A percentile compares a stretch with the other conserved stretches of the same genome.
Evolutionary conservation across 148 eudicot genomes (phyloP).

Genomic region (Dysphania ambrosioides): DNA sequence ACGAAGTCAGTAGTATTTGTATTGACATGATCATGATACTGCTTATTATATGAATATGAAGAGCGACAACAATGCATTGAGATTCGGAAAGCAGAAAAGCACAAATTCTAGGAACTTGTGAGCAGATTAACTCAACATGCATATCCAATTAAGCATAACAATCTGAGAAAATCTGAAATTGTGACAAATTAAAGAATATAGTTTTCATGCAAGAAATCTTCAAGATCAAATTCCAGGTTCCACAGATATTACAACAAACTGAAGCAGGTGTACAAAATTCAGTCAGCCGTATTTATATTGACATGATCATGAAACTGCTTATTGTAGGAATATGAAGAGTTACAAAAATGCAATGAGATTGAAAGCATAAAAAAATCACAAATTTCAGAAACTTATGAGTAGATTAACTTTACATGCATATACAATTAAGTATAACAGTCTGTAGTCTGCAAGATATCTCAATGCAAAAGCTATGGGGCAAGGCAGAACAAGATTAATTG

Average conservation of each 20-base stretch:
- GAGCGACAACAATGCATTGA: too few relatives aligned
- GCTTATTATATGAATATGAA: not conserved
- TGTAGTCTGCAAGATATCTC: not conserved
- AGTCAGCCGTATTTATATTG: not conserved
- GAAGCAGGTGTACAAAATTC: not conserved
- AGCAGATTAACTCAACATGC: slow-evolving; percentile 2
- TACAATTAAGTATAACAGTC: not conserved
- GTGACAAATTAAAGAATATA: not conserved
- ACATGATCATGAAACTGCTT: not conserved
- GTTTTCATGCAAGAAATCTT: not conserved
- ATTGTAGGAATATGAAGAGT: too few relatives aligned
- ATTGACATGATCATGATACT: not conserved
- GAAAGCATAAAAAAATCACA: not conserved
- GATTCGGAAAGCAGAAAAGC: not conserved
- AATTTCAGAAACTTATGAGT: not conserved
- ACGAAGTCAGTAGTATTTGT: not conserved
- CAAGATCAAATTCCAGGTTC: not conserved
- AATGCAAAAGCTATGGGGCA: not conserved
- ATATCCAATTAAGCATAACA: not conserved
- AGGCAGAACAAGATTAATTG: not conserved
- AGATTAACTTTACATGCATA: not conserved
- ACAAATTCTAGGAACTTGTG: not conserved
- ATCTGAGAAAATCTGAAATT: not conserved
- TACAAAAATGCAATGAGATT: not conserved
- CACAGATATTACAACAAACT: not conserved